Evolutionary conservation across 805 yeast genomes (phyloP), one percentile per base, ranked within the genome.

Genomic region (Millerozyma acaciae): DNA sequence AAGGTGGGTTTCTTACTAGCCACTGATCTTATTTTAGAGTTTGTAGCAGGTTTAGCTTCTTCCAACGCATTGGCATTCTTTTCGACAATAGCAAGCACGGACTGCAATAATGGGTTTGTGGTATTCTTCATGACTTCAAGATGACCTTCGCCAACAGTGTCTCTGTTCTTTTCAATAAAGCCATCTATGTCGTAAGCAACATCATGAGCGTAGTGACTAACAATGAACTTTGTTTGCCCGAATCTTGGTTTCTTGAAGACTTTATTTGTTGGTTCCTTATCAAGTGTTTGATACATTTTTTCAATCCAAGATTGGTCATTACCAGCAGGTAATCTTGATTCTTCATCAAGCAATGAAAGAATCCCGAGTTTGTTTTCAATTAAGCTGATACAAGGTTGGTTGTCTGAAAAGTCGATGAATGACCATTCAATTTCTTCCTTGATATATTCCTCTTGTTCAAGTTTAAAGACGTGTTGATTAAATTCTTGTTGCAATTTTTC

Each of bases 401-500:
- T 90, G 58, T 90, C 98, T 34, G 93, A 79, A 52, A 89, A 90
- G 50, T 90, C 97, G 50, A 90, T 90, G 51, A 90, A 90, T 7
- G 90, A 82, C 97, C 97, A 90, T 57, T 89, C 93, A 44, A 90
- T 89, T 53, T 89, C 84, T 64, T 90, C 97, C 39, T 76, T 77
- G 34, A 88, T 74, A 55, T 90, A 90, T 55, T 93, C 97, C 53
- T 89, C 96, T 68, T 93, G 97, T 57, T 90, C 98, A 41, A 93
- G 73, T 56, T 90, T 90, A 75, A 90, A 90, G 34, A 90, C 97
- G 52, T 90, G 97, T 66, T 88, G 97, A 51, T 89, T 90, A 62
- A 90, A 90, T 59, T 90, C 97, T 62, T 90, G 97, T 62, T 90
- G 97, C 49, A 90, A 73, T 62, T 90, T 90, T 66, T 90, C 98